phyloP scores from a whole-genome alignment of 1,284 basidiomycete species.

The Dichomitus squalens region DNA sequence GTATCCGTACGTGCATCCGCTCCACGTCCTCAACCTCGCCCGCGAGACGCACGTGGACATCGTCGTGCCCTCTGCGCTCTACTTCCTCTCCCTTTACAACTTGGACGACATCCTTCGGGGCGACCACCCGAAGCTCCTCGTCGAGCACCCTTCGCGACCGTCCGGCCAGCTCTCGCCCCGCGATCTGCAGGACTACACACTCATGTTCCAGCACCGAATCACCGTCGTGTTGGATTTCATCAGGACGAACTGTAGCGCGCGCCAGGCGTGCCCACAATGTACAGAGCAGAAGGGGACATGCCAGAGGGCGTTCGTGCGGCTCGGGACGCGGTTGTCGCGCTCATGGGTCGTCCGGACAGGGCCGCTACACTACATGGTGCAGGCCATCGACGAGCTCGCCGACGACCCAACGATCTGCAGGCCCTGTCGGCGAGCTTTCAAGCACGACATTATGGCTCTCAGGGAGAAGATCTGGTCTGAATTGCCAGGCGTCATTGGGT shows the following conservation, averaged over 20 bases:
- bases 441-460: constrained; percentile 40
- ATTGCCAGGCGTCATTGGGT: constrained; percentile 46
- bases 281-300: constrained; percentile 35
- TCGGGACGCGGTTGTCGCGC: constrained; percentile 46
- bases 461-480: constrained; percentile 50
- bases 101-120: constrained; percentile 49
- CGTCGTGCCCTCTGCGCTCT: constrained; percentile 54
- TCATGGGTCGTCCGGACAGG: constrained; percentile 56
- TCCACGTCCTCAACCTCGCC: constrained; percentile 61
- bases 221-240: constrained; percentile 53
- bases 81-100: constrained; percentile 61
- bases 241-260: constrained; percentile 44
- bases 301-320: constrained; percentile 44
- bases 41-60: constrained; percentile 52
- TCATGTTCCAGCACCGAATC: constrained; percentile 61
- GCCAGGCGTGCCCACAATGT: constrained; percentile 27
- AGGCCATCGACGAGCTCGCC: constrained; percentile 46
- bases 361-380: constrained; percentile 55
- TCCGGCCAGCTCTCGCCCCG: constrained; percentile 43
- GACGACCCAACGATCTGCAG: constrained; percentile 43
- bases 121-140: constrained; percentile 55
- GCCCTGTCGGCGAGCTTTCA: constrained; percentile 47
- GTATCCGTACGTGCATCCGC: constrained; percentile 61
- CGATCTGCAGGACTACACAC: constrained; percentile 52
- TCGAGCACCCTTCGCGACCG: constrained; percentile 53